Conservation (phyloP, 2,329 filamentous ascomycete species). For the Akanthomyces dipterigenus region DNA sequence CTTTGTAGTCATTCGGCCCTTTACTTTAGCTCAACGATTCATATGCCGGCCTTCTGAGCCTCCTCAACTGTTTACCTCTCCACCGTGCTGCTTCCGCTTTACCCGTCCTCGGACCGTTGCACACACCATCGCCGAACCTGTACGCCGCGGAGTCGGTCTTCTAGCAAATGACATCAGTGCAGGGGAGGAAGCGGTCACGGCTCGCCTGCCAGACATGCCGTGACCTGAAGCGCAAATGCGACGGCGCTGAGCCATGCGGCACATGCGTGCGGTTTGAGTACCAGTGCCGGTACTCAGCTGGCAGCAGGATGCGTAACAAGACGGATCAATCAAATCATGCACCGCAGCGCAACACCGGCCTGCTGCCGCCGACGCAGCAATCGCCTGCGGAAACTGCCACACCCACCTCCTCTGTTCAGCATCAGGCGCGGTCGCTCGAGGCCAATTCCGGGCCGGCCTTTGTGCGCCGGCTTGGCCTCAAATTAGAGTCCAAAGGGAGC, state of each 20-base stretch:
- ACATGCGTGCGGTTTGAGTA: constrained; percentile 48
- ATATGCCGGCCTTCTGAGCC: neutral
- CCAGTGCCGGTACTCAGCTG: constrained; percentile 39
- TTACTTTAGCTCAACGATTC: neutral
- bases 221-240: constrained; percentile 50
- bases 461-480: constrained; percentile 43
- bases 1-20: neutral
- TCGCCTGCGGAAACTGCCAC: constrained; percentile 15
- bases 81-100: constrained; percentile 8
- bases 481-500: constrained; percentile 45
- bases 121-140: neutral
- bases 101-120: constrained; percentile 1
- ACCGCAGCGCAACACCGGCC: neutral
- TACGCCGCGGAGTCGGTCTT: neutral
- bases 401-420: constrained; percentile 19
- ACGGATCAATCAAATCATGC: constrained; percentile 3
- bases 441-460: constrained; percentile 53
- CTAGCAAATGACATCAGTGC: neutral
- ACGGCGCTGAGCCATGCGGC: constrained; percentile 44
- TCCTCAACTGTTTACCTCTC: neutral
- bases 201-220: constrained; percentile 45
- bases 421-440: constrained; percentile 35
- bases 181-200: constrained; percentile 31
- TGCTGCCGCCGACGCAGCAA: neutral
- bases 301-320: constrained; percentile 13